Base-by-base conservation (phyloP, 2,329 filamentous ascomycete species). In the Pyricularia pennisetigena region DNA sequence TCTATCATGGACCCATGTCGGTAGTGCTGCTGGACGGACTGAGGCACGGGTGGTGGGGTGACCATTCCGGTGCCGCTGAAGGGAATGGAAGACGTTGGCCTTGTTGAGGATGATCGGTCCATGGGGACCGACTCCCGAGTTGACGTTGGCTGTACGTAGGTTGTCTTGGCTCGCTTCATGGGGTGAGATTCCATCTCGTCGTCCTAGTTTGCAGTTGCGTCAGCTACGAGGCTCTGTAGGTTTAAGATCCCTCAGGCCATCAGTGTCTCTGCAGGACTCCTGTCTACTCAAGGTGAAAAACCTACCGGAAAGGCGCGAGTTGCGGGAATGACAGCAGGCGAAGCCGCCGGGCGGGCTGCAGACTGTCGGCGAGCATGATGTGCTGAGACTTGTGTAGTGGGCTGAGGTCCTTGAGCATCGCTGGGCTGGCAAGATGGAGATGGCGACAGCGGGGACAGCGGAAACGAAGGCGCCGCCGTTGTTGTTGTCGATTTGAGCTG, bases 111-210 rank as follows among this genome's bases (percentile, higher is more conserved):
- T 16, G 67, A 59, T 35, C 66, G 57, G 32, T 63, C 57, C 66
- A 67, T 67, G 8, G 41, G 63, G 64, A 62, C 62, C 20, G 63
- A 49, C 6, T 41, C 26, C 14, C 67, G 41, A 16, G 12, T 65
- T 24, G 63, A 64, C 14, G 63, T 49, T n/a, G 35, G 63, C 49
- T 65, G 67, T 20, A 32, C 35, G 9, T 64, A 65, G 28, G 57
- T 65, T 14, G 67, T 68, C 64, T 65, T 68, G 5, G 67, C 67
- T 32, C 67, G 67, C 67, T 68, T 68, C 67, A 68, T 68, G 20
- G 67, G 67, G n/a, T 65, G 67, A 62, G 59, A 62, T 10, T 62
- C 59, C 2, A 29, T 4, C 59, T 62, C 59, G 6, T 62, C 59
- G 14, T 26, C 24, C 59, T 62, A 12, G 3, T 14, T 14, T 24